A percentile compares a stretch with the other conserved stretches of the same genome.
Conservation (phyloP, 2,329 filamentous ascomycete genomes). For the Sporothrix dimorphospora region DNA sequence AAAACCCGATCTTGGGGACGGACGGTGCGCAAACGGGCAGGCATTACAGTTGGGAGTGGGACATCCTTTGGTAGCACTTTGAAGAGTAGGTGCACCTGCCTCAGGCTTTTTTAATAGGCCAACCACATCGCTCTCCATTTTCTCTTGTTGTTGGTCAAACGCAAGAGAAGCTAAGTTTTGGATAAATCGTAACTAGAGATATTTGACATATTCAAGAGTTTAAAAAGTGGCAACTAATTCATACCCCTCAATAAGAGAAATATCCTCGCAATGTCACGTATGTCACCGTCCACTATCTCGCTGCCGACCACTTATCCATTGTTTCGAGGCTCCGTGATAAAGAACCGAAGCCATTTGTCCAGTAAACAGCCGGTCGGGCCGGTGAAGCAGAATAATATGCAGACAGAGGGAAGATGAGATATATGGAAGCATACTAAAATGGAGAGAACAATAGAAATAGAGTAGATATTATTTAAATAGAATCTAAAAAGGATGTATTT, state of each 20-base stretch:
- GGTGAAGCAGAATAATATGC: constrained; percentile 15
- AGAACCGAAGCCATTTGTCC: constrained; percentile 28
- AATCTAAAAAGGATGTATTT: background rate
- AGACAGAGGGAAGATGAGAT: background rate
- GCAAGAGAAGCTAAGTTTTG: too few species aligned
- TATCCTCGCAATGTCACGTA: background rate
- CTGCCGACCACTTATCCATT: background rate
- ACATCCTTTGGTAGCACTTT: too few species aligned
- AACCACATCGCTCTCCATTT: too few species aligned
- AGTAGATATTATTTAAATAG: background rate
- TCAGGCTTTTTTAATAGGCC: too few species aligned
- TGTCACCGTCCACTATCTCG: background rate
- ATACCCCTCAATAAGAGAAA: background rate
- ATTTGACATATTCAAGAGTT: background rate
- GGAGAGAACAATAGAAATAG: background rate
- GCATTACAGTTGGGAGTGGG: too few species aligned
- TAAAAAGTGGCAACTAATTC: background rate
- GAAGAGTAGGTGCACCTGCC: too few species aligned
- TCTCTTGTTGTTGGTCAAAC: too few species aligned
- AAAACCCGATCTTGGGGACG: background rate
- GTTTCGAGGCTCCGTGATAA: constrained; percentile 22
- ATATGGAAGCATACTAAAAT: background rate
- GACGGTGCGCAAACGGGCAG: too few species aligned
- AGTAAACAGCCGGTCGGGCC: constrained; percentile 36
- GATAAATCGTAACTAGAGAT: too few species aligned